Conservation (phyloP, 768 basidiomycete species). For the Atractiella rhizophila region DNA sequence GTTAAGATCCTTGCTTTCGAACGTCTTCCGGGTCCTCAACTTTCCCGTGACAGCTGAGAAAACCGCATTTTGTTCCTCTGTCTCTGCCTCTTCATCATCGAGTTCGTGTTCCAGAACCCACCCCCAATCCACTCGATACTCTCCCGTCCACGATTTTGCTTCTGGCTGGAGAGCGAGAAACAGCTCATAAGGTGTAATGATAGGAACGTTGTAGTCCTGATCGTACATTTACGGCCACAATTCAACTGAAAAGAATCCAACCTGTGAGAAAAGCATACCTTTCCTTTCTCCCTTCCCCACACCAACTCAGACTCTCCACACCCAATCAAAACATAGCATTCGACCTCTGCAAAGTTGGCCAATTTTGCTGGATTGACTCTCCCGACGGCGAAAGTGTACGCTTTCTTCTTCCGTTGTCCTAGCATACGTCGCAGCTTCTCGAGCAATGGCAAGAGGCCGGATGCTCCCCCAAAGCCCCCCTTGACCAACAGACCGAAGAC, state of each 20-base stretch:
- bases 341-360: slow-evolving; percentile 85
- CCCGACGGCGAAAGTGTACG: slow-evolving; percentile 82
- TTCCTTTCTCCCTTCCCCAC: slow-evolving; percentile 38
- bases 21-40: slow-evolving; percentile 9
- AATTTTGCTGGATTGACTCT: slow-evolving; percentile 84
- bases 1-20: slow-evolving; percentile 2
- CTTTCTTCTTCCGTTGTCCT: slow-evolving; percentile 47
- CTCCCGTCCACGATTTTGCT: slow-evolving; percentile 25
- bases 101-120: background rate
- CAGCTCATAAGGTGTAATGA: slow-evolving; percentile 81
- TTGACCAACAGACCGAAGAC: slow-evolving; percentile 74
- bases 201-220: slow-evolving; percentile 70
- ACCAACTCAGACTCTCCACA: slow-evolving; percentile 72
- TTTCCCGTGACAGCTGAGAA: slow-evolving; percentile 34
- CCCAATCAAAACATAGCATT: slow-evolving; percentile 81
- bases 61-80: slow-evolving; percentile 50
- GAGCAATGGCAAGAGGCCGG: slow-evolving; percentile 65
- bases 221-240: background rate
- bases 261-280: slow-evolving; percentile 6
- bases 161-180: slow-evolving; percentile 48
- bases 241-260: background rate
- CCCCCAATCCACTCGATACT: slow-evolving; percentile 38
- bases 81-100: slow-evolving; percentile 25
- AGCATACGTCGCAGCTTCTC: slow-evolving; percentile 50
- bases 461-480: slow-evolving; percentile 21